These are phyloP conservation scores for Brassica juncea DNA, from an alignment of 345 rosid species.

Conservation along the genomic window DNA sequence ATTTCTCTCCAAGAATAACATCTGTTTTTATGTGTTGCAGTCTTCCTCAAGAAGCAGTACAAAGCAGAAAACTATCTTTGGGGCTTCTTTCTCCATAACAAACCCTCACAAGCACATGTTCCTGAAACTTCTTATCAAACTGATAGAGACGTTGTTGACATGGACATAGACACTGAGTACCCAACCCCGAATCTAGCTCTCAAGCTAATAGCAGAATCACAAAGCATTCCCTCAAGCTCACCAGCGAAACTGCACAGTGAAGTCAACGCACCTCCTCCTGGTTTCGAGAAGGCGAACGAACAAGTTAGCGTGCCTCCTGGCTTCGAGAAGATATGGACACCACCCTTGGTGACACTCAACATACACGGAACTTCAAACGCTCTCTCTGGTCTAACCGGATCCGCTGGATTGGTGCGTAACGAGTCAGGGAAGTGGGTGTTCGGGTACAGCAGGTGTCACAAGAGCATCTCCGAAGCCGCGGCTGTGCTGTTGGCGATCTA, in stretches of 20 bases:
- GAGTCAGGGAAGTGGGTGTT: slow-evolving; percentile 56
- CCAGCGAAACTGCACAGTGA: not conserved
- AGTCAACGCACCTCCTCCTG: slow-evolving; percentile 17
- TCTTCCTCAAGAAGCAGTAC: slow-evolving; percentile 12
- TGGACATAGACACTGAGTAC: slow-evolving; percentile 20
- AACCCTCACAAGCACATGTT: not conserved
- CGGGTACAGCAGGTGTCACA: slow-evolving; percentile 48
- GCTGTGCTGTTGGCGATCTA: slow-evolving; percentile 55
- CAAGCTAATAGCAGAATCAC: slow-evolving; percentile 11
- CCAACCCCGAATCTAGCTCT: slow-evolving; percentile 9
- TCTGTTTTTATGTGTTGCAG: slow-evolving; percentile 27
- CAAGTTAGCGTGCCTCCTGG: slow-evolving; percentile 32
- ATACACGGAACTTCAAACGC: slow-evolving; percentile 36
- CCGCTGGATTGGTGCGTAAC: slow-evolving; percentile 53
- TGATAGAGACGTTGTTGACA: slow-evolving; percentile 26
- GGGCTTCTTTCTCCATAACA: slow-evolving; percentile 24
- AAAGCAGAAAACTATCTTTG: slow-evolving; percentile 32
- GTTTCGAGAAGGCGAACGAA: slow-evolving; percentile 22
- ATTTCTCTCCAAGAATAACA: not conserved
- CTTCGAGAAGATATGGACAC: slow-evolving; percentile 29
- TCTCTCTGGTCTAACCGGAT: slow-evolving; percentile 33
- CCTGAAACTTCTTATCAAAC: slow-evolving; percentile 11
- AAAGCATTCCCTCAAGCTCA: slow-evolving; percentile 7
- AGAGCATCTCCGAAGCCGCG: slow-evolving; percentile 16
- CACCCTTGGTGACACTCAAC: slow-evolving; percentile 51